These are phyloP conservation scores for Fusarium sp. DNA, from an alignment of 2,329 filamentous ascomycete species.

Conservation along the genomic window DNA sequence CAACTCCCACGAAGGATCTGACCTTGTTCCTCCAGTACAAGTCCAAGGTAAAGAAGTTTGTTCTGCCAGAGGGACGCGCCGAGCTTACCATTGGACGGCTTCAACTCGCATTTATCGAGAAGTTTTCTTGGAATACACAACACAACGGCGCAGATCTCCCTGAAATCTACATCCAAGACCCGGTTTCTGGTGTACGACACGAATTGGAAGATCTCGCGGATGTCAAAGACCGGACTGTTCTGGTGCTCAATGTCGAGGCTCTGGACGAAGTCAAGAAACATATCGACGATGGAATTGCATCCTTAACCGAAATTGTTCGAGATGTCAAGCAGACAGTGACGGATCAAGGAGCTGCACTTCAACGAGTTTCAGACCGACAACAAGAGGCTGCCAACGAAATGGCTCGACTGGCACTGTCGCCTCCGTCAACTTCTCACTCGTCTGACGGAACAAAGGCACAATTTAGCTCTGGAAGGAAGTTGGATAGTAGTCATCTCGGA, in stretches of 20 bases:
- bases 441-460: conserved; percentile 51
- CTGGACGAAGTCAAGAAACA: conserved; percentile 96
- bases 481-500: conserved; percentile 69
- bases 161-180: conserved; percentile 97
- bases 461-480: conserved; percentile 50
- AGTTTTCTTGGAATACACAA: conserved; percentile 98
- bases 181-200: conserved; percentile 93
- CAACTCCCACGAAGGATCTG: conserved; percentile 77
- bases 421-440: conserved; percentile 53
- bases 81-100: conserved; percentile 87
- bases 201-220: conserved; percentile 93
- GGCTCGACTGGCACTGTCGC: conserved; percentile 63
- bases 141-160: conserved; percentile 91
- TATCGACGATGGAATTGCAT: conserved; percentile 88
- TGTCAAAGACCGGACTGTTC: conserved; percentile 91
- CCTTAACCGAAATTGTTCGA: conserved; percentile 83
- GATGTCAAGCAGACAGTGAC: conserved; percentile 84
- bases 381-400: conserved; percentile 90
- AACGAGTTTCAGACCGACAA: conserved; percentile 88
- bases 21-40: conserved; percentile 97
- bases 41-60: conserved; percentile 95
- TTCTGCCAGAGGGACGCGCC: conserved; percentile 82
- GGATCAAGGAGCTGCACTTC: conserved; percentile 81
- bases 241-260: conserved; percentile 93
- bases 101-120: conserved; percentile 97